Evolutionary conservation across 768 basidiomycete genomes (phyloP), one percentile per base, ranked within the genome.

Genomic region (Leccinum pellstonianum): DNA sequence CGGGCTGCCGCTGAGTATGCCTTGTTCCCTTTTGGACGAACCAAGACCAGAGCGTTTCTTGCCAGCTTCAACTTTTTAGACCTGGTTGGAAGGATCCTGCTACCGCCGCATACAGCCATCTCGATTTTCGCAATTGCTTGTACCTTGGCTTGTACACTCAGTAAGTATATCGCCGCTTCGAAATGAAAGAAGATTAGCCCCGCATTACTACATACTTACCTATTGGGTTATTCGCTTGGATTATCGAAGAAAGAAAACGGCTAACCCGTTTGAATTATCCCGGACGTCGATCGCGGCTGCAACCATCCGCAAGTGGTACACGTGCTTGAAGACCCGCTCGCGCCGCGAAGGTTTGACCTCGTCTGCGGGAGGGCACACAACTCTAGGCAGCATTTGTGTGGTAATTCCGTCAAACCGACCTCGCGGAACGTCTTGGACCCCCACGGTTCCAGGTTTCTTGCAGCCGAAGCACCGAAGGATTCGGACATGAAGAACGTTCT

Each of bases 1-100:
- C 72, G 66, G 8, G 17, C 1, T 63, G 65, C 69, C 70, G 62
- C 69, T 70, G 62, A 63, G 48, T 33, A 37, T 9, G 56, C 17
- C 59, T 35, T 59, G 54, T 63, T 61, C 57, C 19, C 25, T n/a
- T 61, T 61, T 55, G 31, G 54, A 62, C 41, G 17, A n/a, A n/a
- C 17, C 38, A 38, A 3, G 11, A 41, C n/a, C n/a, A 43, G 31
- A 33, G 17, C n/a, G n/a, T 43, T 41, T n/a, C 41, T 43, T 19
- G 17, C n/a, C n/a, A 43, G 31, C 23, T 17, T 46, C 27, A 43
- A 52, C 50, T 14, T 15, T 53, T 27, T 54, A 38, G 21, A 38
- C 38, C 54, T 43, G 8, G 38, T 50, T 43, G 27, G 52, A 54
- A 58, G 29, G 29, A 35, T 35, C 31, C 11, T 29, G 11, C 12